phyloP scores from a whole-genome alignment of 305 asterid genomes.

The Solanum hybrid region DNA sequence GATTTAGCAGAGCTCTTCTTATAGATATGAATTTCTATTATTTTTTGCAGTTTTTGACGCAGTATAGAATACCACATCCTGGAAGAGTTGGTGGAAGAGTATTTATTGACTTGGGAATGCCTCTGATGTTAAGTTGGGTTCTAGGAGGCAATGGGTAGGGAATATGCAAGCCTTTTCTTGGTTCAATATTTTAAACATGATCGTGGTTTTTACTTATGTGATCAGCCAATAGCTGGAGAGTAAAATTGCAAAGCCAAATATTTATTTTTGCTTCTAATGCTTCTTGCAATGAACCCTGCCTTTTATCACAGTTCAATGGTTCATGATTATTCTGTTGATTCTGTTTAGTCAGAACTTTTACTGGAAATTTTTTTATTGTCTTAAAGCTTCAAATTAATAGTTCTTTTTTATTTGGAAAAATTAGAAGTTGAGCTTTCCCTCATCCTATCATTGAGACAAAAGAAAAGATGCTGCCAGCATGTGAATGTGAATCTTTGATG shows the following conservation, averaged over 20 bases:
- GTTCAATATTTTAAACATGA: background rate
- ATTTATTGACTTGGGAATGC: constrained; percentile 74
- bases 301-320: background rate
- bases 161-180: background rate
- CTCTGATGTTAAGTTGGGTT: constrained; percentile 90
- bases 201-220: background rate
- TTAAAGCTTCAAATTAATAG: background rate
- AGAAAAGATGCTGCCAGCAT: background rate
- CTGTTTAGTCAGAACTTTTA: background rate
- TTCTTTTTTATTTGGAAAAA: background rate
- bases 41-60: constrained; percentile 62
- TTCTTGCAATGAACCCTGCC: background rate
- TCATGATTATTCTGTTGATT: background rate
- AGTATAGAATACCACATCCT: constrained; percentile 84
- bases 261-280: background rate
- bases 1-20: background rate
- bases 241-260: background rate
- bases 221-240: background rate
- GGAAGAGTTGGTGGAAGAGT: constrained; percentile 96
- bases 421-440: background rate
- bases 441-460: background rate
- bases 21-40: background rate
- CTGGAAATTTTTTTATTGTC: background rate
- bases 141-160: constrained; percentile 97
- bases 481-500: background rate